phyloP scores from a whole-genome alignment of 495 filamentous ascomycete species.

The Xylaria palmicola region DNA sequence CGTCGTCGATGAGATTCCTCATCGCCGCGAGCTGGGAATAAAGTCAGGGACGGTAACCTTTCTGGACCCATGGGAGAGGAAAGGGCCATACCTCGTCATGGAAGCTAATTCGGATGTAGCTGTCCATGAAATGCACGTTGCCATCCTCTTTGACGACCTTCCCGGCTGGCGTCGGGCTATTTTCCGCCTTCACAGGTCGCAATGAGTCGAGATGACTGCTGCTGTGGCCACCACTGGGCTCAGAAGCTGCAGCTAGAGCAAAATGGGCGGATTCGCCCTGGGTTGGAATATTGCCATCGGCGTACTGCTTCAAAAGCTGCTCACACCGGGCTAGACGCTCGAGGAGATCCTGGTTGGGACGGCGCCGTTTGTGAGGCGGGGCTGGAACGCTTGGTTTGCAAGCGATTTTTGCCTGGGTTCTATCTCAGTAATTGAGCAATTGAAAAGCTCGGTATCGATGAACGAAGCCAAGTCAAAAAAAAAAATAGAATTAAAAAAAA shows the following conservation, averaged over 20 bases:
- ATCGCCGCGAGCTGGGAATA: constrained; percentile 9
- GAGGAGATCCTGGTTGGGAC: constrained; percentile 45
- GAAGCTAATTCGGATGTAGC: constrained; percentile 30
- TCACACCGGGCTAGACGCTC: constrained; percentile 42
- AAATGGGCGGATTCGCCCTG: neutral
- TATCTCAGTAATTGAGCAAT: neutral
- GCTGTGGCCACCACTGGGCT: neutral
- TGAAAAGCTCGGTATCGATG: no score
- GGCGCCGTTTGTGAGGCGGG: constrained; percentile 37
- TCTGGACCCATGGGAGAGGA: neutral
- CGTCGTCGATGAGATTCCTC: constrained; percentile 14
- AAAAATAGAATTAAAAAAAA: no score
- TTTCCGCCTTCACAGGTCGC: neutral
- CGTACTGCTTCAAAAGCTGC: constrained; percentile 41
- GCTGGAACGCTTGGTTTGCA: constrained; percentile 45
- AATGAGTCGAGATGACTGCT: neutral
- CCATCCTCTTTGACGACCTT: constrained; percentile 41
- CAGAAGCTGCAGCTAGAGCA: neutral
- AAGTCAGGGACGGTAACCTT: neutral
- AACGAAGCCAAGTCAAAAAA: no score
- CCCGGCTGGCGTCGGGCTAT: constrained; percentile 1
- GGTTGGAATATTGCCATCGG: constrained; percentile 10
- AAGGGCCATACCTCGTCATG: constrained; percentile 36
- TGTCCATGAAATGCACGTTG: constrained; percentile 40
- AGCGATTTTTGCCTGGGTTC: constrained; percentile 36